Evolutionary conservation across 495 filamentous ascomycete genomes (phyloP).

Genomic region (Staphylotrichum longicolle): DNA sequence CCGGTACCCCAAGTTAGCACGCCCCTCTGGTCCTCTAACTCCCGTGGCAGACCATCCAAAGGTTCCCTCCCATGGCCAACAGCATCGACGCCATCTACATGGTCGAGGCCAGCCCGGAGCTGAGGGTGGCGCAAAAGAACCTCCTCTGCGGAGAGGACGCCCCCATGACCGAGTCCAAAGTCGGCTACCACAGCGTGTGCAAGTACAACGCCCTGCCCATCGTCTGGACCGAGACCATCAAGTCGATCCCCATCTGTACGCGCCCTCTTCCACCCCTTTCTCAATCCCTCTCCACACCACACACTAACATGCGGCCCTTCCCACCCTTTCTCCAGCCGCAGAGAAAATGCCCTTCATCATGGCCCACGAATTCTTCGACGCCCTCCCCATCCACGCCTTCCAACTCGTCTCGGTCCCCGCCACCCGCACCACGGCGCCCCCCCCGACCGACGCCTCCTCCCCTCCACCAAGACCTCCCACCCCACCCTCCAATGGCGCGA

Average conservation of each 20-base stretch:
- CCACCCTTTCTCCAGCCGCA: slow-evolving; percentile 33
- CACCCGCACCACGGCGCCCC: slow-evolving; percentile 41
- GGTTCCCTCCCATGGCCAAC: slow-evolving; percentile 72
- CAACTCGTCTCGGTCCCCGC: slow-evolving; percentile 60
- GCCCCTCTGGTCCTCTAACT: background rate
- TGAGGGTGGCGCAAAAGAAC: slow-evolving; percentile 72
- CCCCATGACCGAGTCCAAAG: slow-evolving; percentile 64
- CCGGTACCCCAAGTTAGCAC: too few species aligned
- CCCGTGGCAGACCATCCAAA: slow-evolving; percentile 65
- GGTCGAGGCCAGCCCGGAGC: slow-evolving; percentile 78
- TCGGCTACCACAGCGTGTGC: slow-evolving; percentile 71
- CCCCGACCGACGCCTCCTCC: slow-evolving; percentile 42
- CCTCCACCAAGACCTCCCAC: slow-evolving; percentile 43
- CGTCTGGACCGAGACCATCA: slow-evolving; percentile 89
- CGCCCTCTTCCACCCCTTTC: slow-evolving; percentile 18
- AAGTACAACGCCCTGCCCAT: slow-evolving; percentile 70
- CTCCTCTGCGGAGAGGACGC: slow-evolving; percentile 78
- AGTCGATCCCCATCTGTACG: slow-evolving; percentile 63
- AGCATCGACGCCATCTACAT: slow-evolving; percentile 84
- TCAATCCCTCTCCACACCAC: background rate
- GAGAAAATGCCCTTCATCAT: slow-evolving; percentile 84
- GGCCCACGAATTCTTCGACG: slow-evolving; percentile 98
- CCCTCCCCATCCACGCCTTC: slow-evolving; percentile 96
- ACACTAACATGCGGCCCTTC: background rate
- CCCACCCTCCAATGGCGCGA: slow-evolving; percentile 79